These are phyloP conservation scores for Neopestalotiopsis sp. DNA, from an alignment of 2,329 filamentous ascomycete species.

Conservation along the genomic window DNA sequence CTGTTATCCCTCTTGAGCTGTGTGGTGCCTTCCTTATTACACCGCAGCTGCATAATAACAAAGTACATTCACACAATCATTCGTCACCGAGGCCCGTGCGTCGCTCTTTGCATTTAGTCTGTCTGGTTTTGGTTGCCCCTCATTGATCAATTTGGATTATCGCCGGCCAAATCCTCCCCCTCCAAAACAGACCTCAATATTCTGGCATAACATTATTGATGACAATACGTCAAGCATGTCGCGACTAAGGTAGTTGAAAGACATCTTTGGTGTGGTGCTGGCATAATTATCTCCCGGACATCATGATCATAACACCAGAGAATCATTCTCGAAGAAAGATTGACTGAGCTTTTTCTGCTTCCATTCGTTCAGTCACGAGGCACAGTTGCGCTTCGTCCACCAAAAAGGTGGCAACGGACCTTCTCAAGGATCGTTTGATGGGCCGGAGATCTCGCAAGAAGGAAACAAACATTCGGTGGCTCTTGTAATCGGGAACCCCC, in stretches of 20 bases:
- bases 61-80: background rate
- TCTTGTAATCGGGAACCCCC: slow-evolving; percentile 13
- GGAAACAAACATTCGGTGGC: slow-evolving; percentile 21
- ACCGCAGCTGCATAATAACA: background rate
- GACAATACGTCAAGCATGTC: too few relatives aligned
- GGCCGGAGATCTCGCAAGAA: slow-evolving; percentile 19
- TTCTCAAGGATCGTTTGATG: slow-evolving; percentile 13
- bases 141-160: background rate
- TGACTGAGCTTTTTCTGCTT: too few relatives aligned
- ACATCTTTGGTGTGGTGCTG: too few relatives aligned
- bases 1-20: background rate
- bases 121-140: background rate
- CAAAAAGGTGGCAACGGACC: background rate
- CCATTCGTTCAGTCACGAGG: too few relatives aligned
- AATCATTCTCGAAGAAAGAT: too few relatives aligned
- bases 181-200: too few relatives aligned
- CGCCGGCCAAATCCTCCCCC: background rate
- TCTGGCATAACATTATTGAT: too few relatives aligned
- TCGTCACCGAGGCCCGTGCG: background rate
- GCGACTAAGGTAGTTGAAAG: too few relatives aligned
- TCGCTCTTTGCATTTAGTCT: background rate
- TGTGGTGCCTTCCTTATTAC: background rate
- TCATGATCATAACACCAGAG: too few relatives aligned
- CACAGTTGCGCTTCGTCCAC: background rate
- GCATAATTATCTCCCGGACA: too few relatives aligned